Evolutionary conservation across 78 protist species (phyloP).

Genomic region (Dictyostelium purpureum): DNA sequence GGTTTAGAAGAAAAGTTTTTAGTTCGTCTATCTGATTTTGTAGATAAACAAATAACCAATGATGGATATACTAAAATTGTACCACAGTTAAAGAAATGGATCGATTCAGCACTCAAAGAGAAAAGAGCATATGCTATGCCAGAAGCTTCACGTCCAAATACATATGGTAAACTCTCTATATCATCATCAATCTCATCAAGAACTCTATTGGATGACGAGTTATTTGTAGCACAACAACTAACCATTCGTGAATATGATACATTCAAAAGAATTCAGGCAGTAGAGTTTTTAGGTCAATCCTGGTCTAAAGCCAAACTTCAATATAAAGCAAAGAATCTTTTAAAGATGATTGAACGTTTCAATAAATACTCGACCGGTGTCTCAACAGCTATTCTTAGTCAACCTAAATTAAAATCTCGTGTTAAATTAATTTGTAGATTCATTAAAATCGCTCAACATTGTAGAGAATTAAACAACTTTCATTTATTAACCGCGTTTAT

Average conservation of each 20-base stretch:
- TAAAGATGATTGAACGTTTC: slow-evolving; percentile 79
- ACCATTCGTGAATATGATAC: slow-evolving; percentile 61
- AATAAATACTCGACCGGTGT: slow-evolving; percentile 81
- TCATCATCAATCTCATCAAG: no score
- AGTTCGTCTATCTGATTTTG: slow-evolving; percentile 43
- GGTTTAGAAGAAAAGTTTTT: slow-evolving; percentile 70
- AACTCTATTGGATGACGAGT: slow-evolving; percentile 63
- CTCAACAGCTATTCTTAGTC: slow-evolving; percentile 78
- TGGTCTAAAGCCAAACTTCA: slow-evolving; percentile 82
- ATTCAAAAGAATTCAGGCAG: slow-evolving; percentile 61
- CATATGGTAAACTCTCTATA: not conserved
- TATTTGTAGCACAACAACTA: slow-evolving; percentile 69
- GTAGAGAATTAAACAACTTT: slow-evolving; percentile 75
- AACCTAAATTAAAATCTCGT: slow-evolving; percentile 50
- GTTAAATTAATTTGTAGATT: slow-evolving; percentile 63
- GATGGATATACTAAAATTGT: slow-evolving; percentile 64
- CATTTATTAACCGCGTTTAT: slow-evolving; percentile 68
- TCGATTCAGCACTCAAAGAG: slow-evolving; percentile 51
- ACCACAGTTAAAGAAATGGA: slow-evolving; percentile 55
- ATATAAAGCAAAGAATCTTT: slow-evolving; percentile 74
- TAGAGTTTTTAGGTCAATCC: slow-evolving; percentile 72
- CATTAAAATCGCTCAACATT: slow-evolving; percentile 81
- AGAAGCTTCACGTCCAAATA: slow-evolving; percentile 16
- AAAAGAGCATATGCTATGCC: slow-evolving; percentile 76
- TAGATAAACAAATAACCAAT: not conserved